Evolutionary conservation across 352 stramenopile genomes (phyloP), one percentile per base, ranked within the genome.

Genomic region (Globisporangium paroecandrum): DNA sequence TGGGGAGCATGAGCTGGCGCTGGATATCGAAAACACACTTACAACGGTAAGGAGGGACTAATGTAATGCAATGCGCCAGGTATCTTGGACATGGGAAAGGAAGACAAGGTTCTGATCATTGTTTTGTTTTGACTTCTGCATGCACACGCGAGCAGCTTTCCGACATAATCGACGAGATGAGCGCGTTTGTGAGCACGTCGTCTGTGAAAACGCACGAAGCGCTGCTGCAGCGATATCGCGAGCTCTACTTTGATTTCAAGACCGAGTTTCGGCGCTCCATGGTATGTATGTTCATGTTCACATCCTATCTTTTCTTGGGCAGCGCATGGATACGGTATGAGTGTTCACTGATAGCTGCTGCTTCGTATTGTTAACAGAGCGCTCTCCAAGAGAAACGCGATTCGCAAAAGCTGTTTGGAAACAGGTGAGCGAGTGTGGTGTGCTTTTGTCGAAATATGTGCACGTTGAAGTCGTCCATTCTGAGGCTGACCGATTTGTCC

Each of bases 241-340:
- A 98, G 77, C 89, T 98, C 61, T 88, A 98, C 55, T 98, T 98
- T 69, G 95, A 99, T 78, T 97, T 97, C 43, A 96, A 93, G 43
- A 95, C 89, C 25, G 94, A 99, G 75, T 99, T 98, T 73, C 89
- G 97, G 72, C 83, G 87, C 29, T 91, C 87, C 0, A 90, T 91
- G 81, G 89, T 95, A 66, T 58, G 29, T 7, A 4, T n/a, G n/a
- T 41, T 32, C 27, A 32, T 32, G 27, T 32, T 32, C 27, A 41
- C 9, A 43, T 43, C 9, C 36, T 5, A 15, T 4, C 36, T 15
- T 43, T 43, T 43, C 36, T 43, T 43, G 36, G 13, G 36, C 36
- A 15, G 36, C 18, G 12, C 36, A 43, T 43, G 36, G 36, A 43
- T 36, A 36, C 32, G 4, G 6, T 36, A 10, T 25, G 54, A 24